These are phyloP conservation scores for Lactifluus pinguis DNA, from an alignment of 768 basidiomycete genomes.

Conservation along the genomic window DNA sequence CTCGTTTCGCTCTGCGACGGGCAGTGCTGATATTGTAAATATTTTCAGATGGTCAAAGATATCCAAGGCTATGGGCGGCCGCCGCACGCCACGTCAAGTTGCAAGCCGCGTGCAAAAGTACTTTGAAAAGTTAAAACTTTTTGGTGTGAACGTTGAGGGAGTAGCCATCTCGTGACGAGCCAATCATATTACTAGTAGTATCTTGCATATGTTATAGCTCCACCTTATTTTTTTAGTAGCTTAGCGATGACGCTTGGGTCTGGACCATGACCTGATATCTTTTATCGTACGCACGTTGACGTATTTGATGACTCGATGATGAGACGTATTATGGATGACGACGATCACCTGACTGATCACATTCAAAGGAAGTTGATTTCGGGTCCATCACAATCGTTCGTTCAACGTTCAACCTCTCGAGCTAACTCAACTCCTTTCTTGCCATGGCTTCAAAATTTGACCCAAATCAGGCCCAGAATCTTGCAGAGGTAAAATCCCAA, in stretches of 20 bases:
- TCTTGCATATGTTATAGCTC: background rate
- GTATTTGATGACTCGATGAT: no score
- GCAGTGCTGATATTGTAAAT: background rate
- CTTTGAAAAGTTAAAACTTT: constrained; percentile 73
- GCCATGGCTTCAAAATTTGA: constrained; percentile 47
- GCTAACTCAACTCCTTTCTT: background rate
- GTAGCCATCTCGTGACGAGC: background rate
- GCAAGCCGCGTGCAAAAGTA: constrained; percentile 85
- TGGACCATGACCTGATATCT: background rate
- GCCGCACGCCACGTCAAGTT: constrained; percentile 73
- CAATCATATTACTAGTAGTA: background rate
- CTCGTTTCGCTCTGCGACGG: background rate
- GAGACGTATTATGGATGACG: background rate
- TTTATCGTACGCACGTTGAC: background rate
- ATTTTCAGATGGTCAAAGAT: constrained; percentile 65
- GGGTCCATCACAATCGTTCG: background rate
- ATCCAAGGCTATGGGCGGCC: constrained; percentile 71
- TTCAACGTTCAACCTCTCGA: background rate
- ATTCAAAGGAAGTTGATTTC: background rate
- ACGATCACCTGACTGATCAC: constrained; percentile 10
- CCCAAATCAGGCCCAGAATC: constrained; percentile 87
- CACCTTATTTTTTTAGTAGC: background rate
- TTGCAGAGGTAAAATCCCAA: constrained; percentile 57
- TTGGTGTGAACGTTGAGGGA: constrained; percentile 42
- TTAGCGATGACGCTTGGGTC: background rate